Conservation (phyloP, 2,329 filamentous ascomycete genomes). For the Neofusicoccum kwambonambiense region DNA sequence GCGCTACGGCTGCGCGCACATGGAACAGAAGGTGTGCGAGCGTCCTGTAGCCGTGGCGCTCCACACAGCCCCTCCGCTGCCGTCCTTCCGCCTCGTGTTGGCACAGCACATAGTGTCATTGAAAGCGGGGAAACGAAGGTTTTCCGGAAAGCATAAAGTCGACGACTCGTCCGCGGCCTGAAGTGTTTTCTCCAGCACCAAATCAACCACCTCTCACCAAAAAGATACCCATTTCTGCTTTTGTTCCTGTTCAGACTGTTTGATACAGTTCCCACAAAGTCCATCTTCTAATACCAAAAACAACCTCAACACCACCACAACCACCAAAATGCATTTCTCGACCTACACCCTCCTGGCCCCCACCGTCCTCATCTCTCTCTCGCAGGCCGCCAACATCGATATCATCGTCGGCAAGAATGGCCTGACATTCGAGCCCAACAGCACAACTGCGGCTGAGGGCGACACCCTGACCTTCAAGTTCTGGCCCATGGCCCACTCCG, state of each 20-base stretch:
- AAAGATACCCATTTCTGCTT: constrained; percentile 9
- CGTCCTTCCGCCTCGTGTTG: neutral
- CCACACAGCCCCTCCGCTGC: constrained; percentile 9
- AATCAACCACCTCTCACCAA: neutral
- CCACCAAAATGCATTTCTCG: constrained; percentile 15
- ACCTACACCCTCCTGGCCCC: constrained; percentile 1
- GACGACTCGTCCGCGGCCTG: neutral
- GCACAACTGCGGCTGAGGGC: constrained; percentile 33
- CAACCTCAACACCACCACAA: neutral
- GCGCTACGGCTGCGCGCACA: neutral
- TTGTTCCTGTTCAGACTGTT: constrained; percentile 2
- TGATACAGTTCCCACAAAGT: constrained; percentile 9
- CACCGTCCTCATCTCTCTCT: constrained; percentile 29
- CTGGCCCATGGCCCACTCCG: constrained; percentile 41
- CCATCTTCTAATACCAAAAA: neutral
- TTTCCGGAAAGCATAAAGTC: constrained; percentile 4
- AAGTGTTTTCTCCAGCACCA: constrained; percentile 8
- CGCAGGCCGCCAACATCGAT: constrained; percentile 33
- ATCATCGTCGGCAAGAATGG: constrained; percentile 32
- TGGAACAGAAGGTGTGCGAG: constrained; percentile 13
- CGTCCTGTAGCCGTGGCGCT: neutral
- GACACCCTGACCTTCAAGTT: constrained; percentile 40
- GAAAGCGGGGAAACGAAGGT: neutral
- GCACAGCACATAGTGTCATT: neutral
- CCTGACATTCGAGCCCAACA: constrained; percentile 36